phyloP scores from a whole-genome alignment of 331 rosid genomes.

The Malus hybrid region DNA sequence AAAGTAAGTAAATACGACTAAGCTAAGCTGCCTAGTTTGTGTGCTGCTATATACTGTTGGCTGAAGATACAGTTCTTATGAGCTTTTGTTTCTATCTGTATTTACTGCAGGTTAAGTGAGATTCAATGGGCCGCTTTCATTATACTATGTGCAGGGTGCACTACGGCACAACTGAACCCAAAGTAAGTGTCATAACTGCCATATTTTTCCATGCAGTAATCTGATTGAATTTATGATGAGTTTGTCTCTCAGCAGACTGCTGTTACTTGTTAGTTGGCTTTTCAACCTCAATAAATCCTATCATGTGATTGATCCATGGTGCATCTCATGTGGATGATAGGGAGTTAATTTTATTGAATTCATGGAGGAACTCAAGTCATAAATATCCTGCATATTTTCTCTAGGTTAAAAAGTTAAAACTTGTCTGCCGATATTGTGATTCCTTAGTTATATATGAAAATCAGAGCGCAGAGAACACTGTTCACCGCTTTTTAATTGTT shows the following conservation, averaged over 20 bases:
- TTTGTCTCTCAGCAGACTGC: neutral
- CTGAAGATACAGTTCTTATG: neutral
- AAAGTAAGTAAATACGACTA: slow-evolving; percentile 28
- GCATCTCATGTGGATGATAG: neutral
- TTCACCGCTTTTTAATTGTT: neutral
- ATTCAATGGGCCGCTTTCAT: slow-evolving; percentile 95
- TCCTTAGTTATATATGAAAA: slow-evolving; percentile 2
- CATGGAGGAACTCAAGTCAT: neutral
- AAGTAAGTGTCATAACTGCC: slow-evolving; percentile 42
- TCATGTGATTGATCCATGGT: neutral
- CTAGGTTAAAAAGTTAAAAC: neutral
- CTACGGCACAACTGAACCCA: slow-evolving; percentile 83
- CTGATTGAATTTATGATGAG: neutral
- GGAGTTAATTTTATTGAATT: neutral
- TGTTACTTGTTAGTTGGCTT: slow-evolving; percentile 16
- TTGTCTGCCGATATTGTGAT: neutral
- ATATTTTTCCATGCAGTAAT: neutral
- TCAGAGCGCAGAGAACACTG: neutral
- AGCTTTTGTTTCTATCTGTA: slow-evolving; percentile 9
- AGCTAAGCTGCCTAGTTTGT: slow-evolving; percentile 1
- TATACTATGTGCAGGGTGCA: slow-evolving; percentile 86
- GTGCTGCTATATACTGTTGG: neutral
- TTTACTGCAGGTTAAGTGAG: slow-evolving; percentile 71
- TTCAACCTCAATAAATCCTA: neutral
- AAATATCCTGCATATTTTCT: neutral